A percentile compares a stretch with the other conserved stretches of the same genome.
Evolutionary conservation across 805 yeast species (phyloP).

Genomic region (Blastobotrys peoriensis): DNA sequence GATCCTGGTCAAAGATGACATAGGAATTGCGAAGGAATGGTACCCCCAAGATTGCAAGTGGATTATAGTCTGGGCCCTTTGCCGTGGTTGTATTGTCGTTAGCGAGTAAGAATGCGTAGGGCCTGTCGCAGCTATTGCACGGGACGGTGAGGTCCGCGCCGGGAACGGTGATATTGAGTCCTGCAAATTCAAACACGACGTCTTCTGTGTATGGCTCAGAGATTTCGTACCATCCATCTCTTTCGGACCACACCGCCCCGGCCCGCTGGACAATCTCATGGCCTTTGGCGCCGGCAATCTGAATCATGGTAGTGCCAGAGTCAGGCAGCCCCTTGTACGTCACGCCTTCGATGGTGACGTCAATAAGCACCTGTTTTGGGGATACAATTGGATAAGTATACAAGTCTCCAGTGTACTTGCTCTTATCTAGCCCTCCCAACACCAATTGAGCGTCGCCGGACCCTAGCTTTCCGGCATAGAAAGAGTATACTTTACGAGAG

Average conservation of each 20-base stretch:
- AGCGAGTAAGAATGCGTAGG: neutral
- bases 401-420: slow-evolving; percentile 36
- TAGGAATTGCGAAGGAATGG: slow-evolving; percentile 53
- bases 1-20: slow-evolving; percentile 59
- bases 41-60: slow-evolving; percentile 40
- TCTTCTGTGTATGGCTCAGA: neutral
- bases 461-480: slow-evolving; percentile 41
- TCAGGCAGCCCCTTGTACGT: neutral
- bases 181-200: neutral
- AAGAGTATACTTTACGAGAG: slow-evolving; percentile 50
- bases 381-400: slow-evolving; percentile 37
- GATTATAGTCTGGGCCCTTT: neutral
- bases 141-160: slow-evolving; percentile 12
- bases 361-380: neutral
- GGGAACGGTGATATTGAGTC: neutral
- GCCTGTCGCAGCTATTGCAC: neutral
- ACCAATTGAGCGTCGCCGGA: slow-evolving; percentile 23
- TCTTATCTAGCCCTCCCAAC: slow-evolving; percentile 48
- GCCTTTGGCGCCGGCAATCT: neutral
- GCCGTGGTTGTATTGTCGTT: neutral
- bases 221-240: neutral
- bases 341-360: neutral
- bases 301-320: neutral
- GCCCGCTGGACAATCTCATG: neutral
- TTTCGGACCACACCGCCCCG: neutral